phyloP scores from a whole-genome alignment of 495 filamentous ascomycete species.

The Talaromyces ruber region DNA sequence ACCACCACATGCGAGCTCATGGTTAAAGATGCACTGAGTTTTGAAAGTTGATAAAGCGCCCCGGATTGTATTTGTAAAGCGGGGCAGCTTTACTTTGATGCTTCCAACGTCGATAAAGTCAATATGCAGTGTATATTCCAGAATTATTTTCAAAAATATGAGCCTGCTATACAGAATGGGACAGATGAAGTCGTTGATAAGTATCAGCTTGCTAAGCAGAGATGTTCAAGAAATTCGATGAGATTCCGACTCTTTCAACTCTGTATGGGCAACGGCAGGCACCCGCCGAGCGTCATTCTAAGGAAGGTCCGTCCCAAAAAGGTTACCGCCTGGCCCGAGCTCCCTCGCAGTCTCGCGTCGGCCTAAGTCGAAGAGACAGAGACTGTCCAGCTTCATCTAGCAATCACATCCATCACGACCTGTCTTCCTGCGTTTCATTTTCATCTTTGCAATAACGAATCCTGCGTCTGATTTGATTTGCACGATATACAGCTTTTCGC shows the following conservation, averaged over 20 bases:
- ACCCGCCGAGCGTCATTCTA: conserved; percentile 35
- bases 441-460: background rate
- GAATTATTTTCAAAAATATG: background rate
- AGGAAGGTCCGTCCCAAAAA: background rate
- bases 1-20: conserved; percentile 92
- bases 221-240: conserved; percentile 2
- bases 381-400: conserved; percentile 5
- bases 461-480: background rate
- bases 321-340: conserved; percentile 7
- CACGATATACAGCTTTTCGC: background rate
- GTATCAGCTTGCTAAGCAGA: background rate
- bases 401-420: background rate
- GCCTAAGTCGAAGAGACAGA: conserved; percentile 13
- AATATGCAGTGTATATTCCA: background rate
- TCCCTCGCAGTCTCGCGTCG: conserved; percentile 2
- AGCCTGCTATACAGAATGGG: background rate
- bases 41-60: conserved; percentile 2
- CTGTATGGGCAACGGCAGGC: conserved; percentile 24
- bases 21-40: conserved; percentile 8
- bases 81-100: conserved; percentile 11
- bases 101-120: background rate
- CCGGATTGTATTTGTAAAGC: conserved; percentile 11
- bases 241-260: conserved; percentile 1
- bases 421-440: background rate
- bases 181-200: background rate